Conservation (phyloP, 768 basidiomycete genomes). For the Trametes villosa region DNA sequence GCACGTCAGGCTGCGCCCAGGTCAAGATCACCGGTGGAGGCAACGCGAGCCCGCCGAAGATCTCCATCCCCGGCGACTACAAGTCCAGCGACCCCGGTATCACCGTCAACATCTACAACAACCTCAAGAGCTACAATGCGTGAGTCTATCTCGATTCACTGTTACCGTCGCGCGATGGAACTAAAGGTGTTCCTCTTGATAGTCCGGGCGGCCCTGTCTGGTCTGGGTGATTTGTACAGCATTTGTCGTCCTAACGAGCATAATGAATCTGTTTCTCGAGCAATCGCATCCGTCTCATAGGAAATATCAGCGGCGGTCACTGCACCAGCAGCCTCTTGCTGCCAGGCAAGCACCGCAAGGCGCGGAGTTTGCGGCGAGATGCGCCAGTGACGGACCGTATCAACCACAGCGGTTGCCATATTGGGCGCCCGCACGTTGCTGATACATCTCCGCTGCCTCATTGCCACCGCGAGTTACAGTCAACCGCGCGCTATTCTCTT, state of each 20-base stretch:
- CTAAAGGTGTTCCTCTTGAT: too few species aligned
- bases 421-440: not conserved
- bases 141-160: slow-evolving; percentile 10
- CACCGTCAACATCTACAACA: slow-evolving; percentile 61
- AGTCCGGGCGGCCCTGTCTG: slow-evolving; percentile 37
- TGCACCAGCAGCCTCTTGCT: too few species aligned
- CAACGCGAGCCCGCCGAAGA: slow-evolving; percentile 50
- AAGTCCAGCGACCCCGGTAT: slow-evolving; percentile 52
- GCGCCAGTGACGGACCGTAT: not conserved
- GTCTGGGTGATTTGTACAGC: slow-evolving; percentile 26
- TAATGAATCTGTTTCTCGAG: too few species aligned
- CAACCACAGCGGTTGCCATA: slow-evolving; percentile 3
- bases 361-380: too few species aligned
- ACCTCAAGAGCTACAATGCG: slow-evolving; percentile 54
- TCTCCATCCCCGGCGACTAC: slow-evolving; percentile 54
- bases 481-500: not conserved
- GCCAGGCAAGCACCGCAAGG: too few species aligned
- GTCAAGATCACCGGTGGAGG: slow-evolving; percentile 51
- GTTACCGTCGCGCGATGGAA: too few species aligned
- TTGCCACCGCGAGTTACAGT: slow-evolving; percentile 1
- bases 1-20: slow-evolving; percentile 49
- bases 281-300: too few species aligned
- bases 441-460: not conserved
- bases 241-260: too few species aligned
- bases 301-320: too few species aligned